phyloP scores from a whole-genome alignment of 202 grass and related monocot species.

The Zizania palustris region DNA sequence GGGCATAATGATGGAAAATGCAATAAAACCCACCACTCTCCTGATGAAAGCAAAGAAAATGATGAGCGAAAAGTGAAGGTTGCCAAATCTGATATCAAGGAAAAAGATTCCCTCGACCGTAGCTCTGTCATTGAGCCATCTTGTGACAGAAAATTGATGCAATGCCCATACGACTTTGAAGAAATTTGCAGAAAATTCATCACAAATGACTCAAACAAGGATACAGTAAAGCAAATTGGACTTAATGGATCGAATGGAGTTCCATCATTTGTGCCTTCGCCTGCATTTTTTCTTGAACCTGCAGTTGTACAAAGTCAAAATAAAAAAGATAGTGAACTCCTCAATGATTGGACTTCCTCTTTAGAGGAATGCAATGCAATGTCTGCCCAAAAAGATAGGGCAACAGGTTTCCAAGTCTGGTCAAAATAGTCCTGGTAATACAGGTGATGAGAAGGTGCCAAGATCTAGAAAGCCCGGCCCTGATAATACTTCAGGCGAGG shows the following conservation, averaged over 20 bases:
- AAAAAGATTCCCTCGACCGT: conserved; percentile 45
- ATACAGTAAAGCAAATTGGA: conserved; percentile 76
- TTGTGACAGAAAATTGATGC: conserved; percentile 46
- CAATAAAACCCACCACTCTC: conserved; percentile 32
- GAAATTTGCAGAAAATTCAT: conserved; percentile 77
- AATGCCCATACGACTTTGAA: conserved; percentile 81
- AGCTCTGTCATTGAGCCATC: conserved; percentile 38
- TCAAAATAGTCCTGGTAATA: conserved; percentile 47
- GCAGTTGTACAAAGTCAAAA: conserved; percentile 54
- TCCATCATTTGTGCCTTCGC: conserved; percentile 77
- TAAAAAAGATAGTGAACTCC: conserved; percentile 43
- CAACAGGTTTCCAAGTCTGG: conserved; percentile 43
- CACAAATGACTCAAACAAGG: conserved; percentile 79
- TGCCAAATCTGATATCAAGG: conserved; percentile 57
- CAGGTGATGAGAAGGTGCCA: conserved; percentile 48
- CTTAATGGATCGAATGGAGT: conserved; percentile 75
- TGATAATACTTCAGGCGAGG: conserved; percentile 49
- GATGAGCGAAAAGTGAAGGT: conserved; percentile 63
- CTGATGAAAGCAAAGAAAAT: conserved; percentile 62
- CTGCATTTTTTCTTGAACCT: conserved; percentile 65
- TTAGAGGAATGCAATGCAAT: conserved; percentile 48
- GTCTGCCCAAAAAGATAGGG: conserved; percentile 42
- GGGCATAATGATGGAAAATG: conserved; percentile 79
- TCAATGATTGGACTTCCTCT: conserved; percentile 51
- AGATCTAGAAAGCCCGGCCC: conserved; percentile 46